Evolutionary conservation across 371 early-diverging fungal species (phyloP), one percentile per base, ranked within the genome.

Genomic region (Mucor racemosus): DNA sequence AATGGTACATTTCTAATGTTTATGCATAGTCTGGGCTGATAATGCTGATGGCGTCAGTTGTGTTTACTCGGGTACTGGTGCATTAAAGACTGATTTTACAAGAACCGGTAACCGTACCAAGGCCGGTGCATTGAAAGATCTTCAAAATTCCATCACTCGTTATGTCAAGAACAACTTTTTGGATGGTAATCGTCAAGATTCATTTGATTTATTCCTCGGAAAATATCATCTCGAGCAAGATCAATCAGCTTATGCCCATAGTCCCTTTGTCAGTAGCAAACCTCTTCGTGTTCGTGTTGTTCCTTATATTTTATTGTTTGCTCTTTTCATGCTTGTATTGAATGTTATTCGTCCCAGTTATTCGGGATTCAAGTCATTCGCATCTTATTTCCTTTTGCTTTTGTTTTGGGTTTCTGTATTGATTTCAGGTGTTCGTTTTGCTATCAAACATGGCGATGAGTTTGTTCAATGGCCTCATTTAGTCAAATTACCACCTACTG

Each of bases 11-110:
- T 57, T n/a, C 13, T 56, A 10, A 15, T 26, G 0, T 26, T 8
- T 0, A 5, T n/a, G 26, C 21, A 0, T 71, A 87, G 89, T 96
- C 6, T 99, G 99, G 99, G 96, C 97, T 7, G 95, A 99, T 69
- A 96, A 99, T 84, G 99, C 98, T 8, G 98, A 99, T 84, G 92
- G 85, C 1, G 81, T 99, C 31, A 95, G 96, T 70, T 68, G 89
- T 35, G 94, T 95, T 58, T 99, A 99, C 75, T 92, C 96, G 15
- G 99, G 99, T 39, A 99, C 99, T 15, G 95, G 95, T 8, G 99
- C 99, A 3, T 84, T 99, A 21, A 98, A 99, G 70, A 97, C 98
- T 5, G 98, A 99, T 72, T 95, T 93, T 62, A 98, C 99, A 33
- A 82, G 88, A 39, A 96, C 97, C 4, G 99, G 98, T 21, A 85